Evolutionary conservation across 345 rosid species (phyloP), one percentile per base, ranked within the genome.

Genomic region (Pugionium dolabratum): DNA sequence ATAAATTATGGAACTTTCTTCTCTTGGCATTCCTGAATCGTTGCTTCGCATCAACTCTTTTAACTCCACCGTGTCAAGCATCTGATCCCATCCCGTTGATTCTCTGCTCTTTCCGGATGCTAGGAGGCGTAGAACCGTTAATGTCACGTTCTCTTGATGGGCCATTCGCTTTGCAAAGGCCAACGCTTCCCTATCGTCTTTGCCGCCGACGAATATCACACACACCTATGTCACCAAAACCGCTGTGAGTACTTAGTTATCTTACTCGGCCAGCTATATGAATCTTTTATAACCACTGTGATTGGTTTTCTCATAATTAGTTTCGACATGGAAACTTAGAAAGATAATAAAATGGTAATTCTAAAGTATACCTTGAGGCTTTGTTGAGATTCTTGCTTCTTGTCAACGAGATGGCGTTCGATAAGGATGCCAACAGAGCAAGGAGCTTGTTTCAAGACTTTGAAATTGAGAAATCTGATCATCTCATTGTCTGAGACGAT

Each of bases 351-450:
- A 35, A 47, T 28, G 18, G 27, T 62, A 9, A 9, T 6, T 3
- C 34, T 10, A 29, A 36, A 27, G 28, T 40, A 47, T 68, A 72
- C 76, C 73, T 73, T 60, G 1, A 47, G 40, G 35, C 3, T 51
- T 33, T 42, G 2, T 4, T 64, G 68, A 34, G 43, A 0, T 3
- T 67, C 73, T 69, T 29, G 44, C n/a, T 57, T 18, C n/a, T 70
- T 50, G 32, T 27, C 60, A 56, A 68, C 42, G 41, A 54, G 7
- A 27, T 54, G 57, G 2, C 46, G 58, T 29, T 79, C 79, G 2
- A 84, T 25, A 26, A 80, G 75, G 45, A 84, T 79, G 1, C 84
- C 95, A 0, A 85, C 78, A 3, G 91, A 87, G 64, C 95, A 87
- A 18, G 91, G 87, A 7, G 95, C 84, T 56, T 53, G 74, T 35